Evolutionary conservation across 352 stramenopile species (phyloP).

Genomic region (Blastocystis sp.): DNA sequence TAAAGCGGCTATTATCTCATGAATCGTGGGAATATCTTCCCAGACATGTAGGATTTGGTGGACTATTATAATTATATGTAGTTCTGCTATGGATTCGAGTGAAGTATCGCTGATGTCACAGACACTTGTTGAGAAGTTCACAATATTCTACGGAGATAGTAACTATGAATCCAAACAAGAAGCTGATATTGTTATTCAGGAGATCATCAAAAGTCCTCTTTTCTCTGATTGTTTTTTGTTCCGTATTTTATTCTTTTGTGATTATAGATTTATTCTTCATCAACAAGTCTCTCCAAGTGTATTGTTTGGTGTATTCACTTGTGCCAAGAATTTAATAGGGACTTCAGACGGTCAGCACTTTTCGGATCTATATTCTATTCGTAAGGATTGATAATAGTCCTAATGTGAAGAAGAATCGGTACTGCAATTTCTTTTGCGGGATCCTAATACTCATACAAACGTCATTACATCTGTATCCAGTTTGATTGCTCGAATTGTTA

Average conservation of each 20-base stretch:
- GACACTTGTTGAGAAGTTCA: not conserved
- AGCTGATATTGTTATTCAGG: not conserved
- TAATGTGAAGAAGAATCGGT: not conserved
- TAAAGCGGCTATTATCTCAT: not conserved
- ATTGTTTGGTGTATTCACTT: not conserved
- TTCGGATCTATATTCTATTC: conserved; percentile 4
- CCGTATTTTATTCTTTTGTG: not conserved
- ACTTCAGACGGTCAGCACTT: not conserved
- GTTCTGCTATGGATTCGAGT: not conserved
- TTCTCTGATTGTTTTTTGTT: not conserved
- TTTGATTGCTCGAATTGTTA: conserved; percentile 25
- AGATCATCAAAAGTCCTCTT: conserved; percentile 4
- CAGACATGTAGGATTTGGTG: not conserved
- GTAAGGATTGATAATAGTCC: not conserved
- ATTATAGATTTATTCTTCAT: not conserved
- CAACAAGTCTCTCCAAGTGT: not conserved
- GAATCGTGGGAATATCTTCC: not conserved
- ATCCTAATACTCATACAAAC: conserved; percentile 27
- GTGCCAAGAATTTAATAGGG: conserved; percentile 32
- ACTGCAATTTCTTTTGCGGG: not conserved
- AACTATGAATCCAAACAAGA: not conserved
- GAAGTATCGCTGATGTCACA: not conserved
- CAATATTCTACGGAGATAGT: not conserved
- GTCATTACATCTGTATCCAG: not conserved
- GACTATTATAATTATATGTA: not conserved